Base-by-base conservation (phyloP, 768 basidiomycete genomes). In the Amanita jacksonii region DNA sequence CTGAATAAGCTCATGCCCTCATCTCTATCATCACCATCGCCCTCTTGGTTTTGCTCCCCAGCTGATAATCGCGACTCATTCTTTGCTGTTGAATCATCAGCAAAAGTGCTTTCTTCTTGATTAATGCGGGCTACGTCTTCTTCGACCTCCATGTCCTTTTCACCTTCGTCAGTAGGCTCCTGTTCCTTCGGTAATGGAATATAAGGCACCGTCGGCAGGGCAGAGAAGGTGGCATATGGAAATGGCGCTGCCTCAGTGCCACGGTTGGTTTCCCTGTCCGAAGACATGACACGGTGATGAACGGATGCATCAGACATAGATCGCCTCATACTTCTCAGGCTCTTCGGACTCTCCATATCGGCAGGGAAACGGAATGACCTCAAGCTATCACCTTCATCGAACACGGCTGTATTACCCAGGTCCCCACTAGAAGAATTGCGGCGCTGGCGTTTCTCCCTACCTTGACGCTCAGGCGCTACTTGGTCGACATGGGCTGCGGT, bases 401-500 rank as follows among this genome's bases (percentile, higher is more conserved):
- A 43, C 5, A 32, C 19, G 28, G 18, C 28, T 10, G 23, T 37
- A 24, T 37, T 44, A 7, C 30, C 33, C 7, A 45, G 7, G 32
- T 45, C 44, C 9, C 65, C 66, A 8, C 55, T 56, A 24, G 56
- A 61, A 4, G 81, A 76, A 20, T 65, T 72, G 35, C 77, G 69
- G 10, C 84, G 73, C 48, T 76, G 81, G 48, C 86, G 70, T 61
- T 91, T 90, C 62, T 91, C 86, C 44, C 87, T 70, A 13, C 88
- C 88, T 61, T 90, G 85, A 7, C 36, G 37, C 5, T 31, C 28
- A 20, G 28, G 44, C 32, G 37, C 38, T n/a, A 4, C 5, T 41
- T 15, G 8, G 12, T 19, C 25, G 3, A 65, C 64, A 4, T 69
- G 69, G 16, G 67, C 64, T 8, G 66, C 58, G 23, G 50, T 45